Base-by-base conservation (phyloP, 2,329 filamentous ascomycete species). In the Epicoccum sorghinum region DNA sequence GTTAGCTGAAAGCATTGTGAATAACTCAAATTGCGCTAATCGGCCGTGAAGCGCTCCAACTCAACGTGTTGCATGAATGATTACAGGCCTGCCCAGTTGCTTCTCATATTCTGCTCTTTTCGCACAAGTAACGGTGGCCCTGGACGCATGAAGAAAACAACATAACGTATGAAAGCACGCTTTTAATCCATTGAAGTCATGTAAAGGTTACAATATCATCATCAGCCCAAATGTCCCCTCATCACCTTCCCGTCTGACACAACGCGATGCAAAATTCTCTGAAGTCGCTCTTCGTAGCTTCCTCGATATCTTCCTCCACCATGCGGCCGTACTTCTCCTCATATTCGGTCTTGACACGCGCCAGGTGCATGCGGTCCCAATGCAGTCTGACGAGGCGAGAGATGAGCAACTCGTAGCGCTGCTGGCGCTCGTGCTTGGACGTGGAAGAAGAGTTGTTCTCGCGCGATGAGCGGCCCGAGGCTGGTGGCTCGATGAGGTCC, bases 281-380 rank as follows among this genome's bases (percentile, higher is more conserved):
- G 83, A 89, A 93, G 60, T 93, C 88, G 1, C 88, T 86, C 58
- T 83, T 86, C 0, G 91, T 90, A 37, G 89, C 89, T 47, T 92
- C 89, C 42, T 85, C 83, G 33, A 99, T 86, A 38, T 90, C 90
- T 40, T 91, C 86, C 69, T 91, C 86, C 59, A 98, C 82, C 40
- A 89, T 84, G 45, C 83, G 79, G 4, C 84, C 82, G 74, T 97
- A 97, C 57, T 92, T 87, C 58, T 88, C 86, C 52, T 85, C 82
- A 75, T 92, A 99, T 58, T 92, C 90, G 29, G 78, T 77, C 81
- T 96, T 96, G 48, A 98, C 86, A 18, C 84, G 83, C 55, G 87
- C 84, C 77, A 98, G 82, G 75, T 98, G 93, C 59, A 83, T 77
- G 4, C 89, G 84, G 68, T 98, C 93, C 95, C 95, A 98, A 76